Evolutionary conservation across 2,329 filamentous ascomycete species (phyloP).

Genomic region (Thelonectria rubi): DNA sequence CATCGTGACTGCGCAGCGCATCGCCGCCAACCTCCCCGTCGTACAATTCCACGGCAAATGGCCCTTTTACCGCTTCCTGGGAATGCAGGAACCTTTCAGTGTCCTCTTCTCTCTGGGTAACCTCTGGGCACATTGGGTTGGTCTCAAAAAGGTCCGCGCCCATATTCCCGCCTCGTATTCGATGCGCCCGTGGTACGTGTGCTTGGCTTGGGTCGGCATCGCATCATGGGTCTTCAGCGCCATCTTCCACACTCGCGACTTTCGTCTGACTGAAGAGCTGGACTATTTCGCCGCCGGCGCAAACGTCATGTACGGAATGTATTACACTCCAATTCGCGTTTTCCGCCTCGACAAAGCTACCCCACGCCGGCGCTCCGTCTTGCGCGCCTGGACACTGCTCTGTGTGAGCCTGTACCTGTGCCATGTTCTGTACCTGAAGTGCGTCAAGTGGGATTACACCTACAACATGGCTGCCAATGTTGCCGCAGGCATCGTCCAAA

Average conservation of each 20-base stretch:
- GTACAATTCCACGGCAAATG: conserved; percentile 99
- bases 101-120: conserved; percentile 95
- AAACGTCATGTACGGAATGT: conserved; percentile 89
- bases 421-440: conserved; percentile 85
- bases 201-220: conserved; percentile 82
- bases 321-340: conserved; percentile 82
- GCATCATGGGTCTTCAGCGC: conserved; percentile 88
- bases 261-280: conserved; percentile 84
- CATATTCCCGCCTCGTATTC: conserved; percentile 77
- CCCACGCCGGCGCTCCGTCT: conserved; percentile 56
- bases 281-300: conserved; percentile 96
- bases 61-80: conserved; percentile 90
- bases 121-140: conserved; percentile 83
- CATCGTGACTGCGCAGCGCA: conserved; percentile 79
- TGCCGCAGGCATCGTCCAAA: conserved; percentile 79
- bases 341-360: conserved; percentile 77
- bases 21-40: conserved; percentile 71
- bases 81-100: conserved; percentile 93
- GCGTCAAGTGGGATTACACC: conserved; percentile 91
- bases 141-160: conserved; percentile 75
- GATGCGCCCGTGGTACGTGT: conserved; percentile 81
- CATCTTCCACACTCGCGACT: conserved; percentile 93
- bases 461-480: conserved; percentile 99
- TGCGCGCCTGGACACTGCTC: conserved; percentile 78
- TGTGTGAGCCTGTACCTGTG: conserved; percentile 76